These are phyloP conservation scores for Yamadazyma trypodendri DNA, from an alignment of 1,139 yeast species.

Conservation along the genomic window DNA sequence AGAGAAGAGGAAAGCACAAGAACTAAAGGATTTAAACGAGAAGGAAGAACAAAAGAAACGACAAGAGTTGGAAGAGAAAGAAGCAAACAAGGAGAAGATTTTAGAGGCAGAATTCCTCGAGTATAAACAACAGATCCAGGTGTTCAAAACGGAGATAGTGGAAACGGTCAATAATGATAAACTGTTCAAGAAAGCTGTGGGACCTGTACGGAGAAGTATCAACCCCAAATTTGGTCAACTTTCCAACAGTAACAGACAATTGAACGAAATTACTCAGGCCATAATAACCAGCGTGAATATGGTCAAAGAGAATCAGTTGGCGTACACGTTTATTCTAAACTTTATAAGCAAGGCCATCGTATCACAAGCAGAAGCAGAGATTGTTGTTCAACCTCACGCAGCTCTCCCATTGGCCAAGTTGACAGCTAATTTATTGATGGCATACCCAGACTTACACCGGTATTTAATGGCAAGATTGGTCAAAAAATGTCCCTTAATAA, in stretches of 20 bases:
- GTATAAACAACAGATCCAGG: constrained; percentile 54
- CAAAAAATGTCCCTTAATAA: constrained; percentile 85
- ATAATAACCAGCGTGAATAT: constrained; percentile 48
- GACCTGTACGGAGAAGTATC: constrained; percentile 60
- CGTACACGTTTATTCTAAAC: constrained; percentile 72
- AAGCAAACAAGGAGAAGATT: constrained; percentile 32
- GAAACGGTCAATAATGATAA: constrained; percentile 43
- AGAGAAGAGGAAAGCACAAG: constrained; percentile 13
- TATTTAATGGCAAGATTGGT: constrained; percentile 76
- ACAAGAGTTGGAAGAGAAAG: constrained; percentile 12
- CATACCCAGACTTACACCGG: constrained; percentile 66
- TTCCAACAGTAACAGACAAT: constrained; percentile 66
- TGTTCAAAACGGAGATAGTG: constrained; percentile 60
- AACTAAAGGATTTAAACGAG: constrained; percentile 15
- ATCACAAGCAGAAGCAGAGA: constrained; percentile 92
- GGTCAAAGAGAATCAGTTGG: constrained; percentile 44
- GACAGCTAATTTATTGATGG: constrained; percentile 51
- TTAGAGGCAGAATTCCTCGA: constrained; percentile 50
- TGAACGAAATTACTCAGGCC: constrained; percentile 50
- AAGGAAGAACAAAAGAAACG: constrained; percentile 13
- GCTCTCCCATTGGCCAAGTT: constrained; percentile 79
- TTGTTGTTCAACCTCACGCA: constrained; percentile 72
- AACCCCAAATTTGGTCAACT: constrained; percentile 92
- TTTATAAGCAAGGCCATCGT: constrained; percentile 82
- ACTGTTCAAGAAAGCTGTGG: constrained; percentile 42